Evolutionary conservation across 2,329 filamentous ascomycete genomes (phyloP).

Genomic region (Trichoderma atroviride): DNA sequence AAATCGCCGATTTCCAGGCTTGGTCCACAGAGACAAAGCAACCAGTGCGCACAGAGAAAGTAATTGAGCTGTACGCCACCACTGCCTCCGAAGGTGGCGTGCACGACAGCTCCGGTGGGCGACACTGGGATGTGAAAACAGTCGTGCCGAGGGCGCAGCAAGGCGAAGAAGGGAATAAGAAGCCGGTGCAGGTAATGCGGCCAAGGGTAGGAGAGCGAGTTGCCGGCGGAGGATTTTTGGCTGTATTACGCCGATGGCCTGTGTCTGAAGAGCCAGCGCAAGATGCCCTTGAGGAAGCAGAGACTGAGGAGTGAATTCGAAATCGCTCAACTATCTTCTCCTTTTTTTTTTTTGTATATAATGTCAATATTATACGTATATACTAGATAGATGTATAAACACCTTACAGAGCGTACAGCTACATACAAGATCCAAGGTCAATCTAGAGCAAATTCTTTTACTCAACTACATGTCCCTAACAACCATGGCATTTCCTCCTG

Average conservation of each 20-base stretch:
- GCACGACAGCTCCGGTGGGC: conserved; percentile 53
- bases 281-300: not conserved
- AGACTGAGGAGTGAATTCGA: conserved; percentile 5
- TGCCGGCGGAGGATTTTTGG: conserved; percentile 47
- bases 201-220: conserved; percentile 47
- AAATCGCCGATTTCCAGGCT: conserved; percentile 64
- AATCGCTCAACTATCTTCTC: too few relatives aligned
- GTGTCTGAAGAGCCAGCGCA: conserved; percentile 25
- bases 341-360: not conserved
- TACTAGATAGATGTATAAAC: not conserved
- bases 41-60: conserved; percentile 58
- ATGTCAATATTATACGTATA: not conserved
- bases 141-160: conserved; percentile 39
- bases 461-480: too few relatives aligned
- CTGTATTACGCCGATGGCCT: conserved; percentile 43
- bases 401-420: not conserved
- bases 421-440: not conserved
- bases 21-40: conserved; percentile 55
- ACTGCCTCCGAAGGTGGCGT: conserved; percentile 46
- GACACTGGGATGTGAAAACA: conserved; percentile 65
- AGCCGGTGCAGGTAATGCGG: conserved; percentile 45
- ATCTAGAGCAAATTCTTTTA: not conserved
- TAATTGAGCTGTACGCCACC: conserved; percentile 58
- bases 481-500: too few relatives aligned
- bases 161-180: conserved; percentile 29